A percentile compares a stretch with the other conserved stretches of the same genome.
Evolutionary conservation across 2,329 filamentous ascomycete genomes (phyloP).

Genomic region (Sordariomycetes sp.): DNA sequence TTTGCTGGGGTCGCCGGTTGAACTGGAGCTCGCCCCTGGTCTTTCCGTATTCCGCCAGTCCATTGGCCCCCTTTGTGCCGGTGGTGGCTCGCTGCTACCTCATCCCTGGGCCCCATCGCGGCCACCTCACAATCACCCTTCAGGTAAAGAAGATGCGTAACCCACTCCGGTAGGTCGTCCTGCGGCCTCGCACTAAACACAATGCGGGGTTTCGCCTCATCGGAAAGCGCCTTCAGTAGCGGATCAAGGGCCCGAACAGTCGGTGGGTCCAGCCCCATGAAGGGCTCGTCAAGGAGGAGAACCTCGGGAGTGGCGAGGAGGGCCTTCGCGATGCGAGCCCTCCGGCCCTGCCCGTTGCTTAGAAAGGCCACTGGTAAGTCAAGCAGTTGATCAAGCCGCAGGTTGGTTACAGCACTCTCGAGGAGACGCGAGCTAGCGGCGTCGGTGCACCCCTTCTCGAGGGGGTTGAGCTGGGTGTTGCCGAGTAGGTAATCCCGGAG

Average conservation of each 20-base stretch:
- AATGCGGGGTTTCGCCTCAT: slow-evolving; percentile 56
- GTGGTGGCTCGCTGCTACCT: slow-evolving; percentile 45
- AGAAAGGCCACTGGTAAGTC: slow-evolving; percentile 79
- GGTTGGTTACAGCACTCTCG: slow-evolving; percentile 53
- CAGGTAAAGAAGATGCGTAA: slow-evolving; percentile 71
- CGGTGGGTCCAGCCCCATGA: slow-evolving; percentile 88
- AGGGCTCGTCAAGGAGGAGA: slow-evolving; percentile 82
- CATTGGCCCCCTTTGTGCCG: slow-evolving; percentile 33
- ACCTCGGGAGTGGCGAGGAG: slow-evolving; percentile 70
- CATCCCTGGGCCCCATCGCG: slow-evolving; percentile 52
- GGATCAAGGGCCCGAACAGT: slow-evolving; percentile 63
- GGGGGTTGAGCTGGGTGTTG: slow-evolving; percentile 71
- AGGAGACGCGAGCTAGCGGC: slow-evolving; percentile 40
- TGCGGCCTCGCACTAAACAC: slow-evolving; percentile 74
- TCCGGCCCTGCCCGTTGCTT: slow-evolving; percentile 84
- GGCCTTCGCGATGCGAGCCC: slow-evolving; percentile 80
- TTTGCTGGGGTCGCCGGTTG: slow-evolving; percentile 19
- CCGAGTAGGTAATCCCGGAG: slow-evolving; percentile 72
- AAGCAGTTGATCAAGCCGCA: slow-evolving; percentile 59
- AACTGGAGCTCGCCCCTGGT: slow-evolving; percentile 33
- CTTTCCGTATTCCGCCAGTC: slow-evolving; percentile 30
- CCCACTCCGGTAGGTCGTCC: slow-evolving; percentile 81
- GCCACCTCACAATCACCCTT: slow-evolving; percentile 55
- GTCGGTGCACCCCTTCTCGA: slow-evolving; percentile 21
- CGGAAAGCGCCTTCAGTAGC: slow-evolving; percentile 58